Conservation (phyloP, 108 stramenopile genomes). For the Chaetoceros tenuissimus region DNA sequence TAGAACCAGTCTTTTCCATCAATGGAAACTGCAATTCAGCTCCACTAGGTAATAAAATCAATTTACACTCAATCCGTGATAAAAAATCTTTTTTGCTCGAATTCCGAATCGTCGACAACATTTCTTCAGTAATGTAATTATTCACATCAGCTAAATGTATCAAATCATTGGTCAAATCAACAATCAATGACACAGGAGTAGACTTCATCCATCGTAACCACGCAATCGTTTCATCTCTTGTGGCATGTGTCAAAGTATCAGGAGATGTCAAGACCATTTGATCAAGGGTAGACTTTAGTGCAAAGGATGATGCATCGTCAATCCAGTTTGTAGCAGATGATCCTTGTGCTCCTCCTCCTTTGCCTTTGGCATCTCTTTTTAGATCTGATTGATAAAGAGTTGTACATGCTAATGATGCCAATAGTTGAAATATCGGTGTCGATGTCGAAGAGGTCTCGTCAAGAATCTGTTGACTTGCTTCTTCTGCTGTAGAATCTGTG, state of each 20-base stretch:
- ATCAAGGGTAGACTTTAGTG: slow-evolving; percentile 40
- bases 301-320: slow-evolving; percentile 50
- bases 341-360: slow-evolving; percentile 24
- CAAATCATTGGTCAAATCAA: slow-evolving; percentile 44
- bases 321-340: slow-evolving; percentile 66
- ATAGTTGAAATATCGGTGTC: not conserved
- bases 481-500: no score
- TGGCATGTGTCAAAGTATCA: not conserved
- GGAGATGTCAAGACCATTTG: slow-evolving; percentile 10
- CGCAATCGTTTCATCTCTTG: slow-evolving; percentile 33
- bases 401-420: not conserved
- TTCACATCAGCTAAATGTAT: slow-evolving; percentile 31
- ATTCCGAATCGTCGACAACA: not conserved
- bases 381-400: slow-evolving; percentile 35
- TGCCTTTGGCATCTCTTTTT: slow-evolving; percentile 40
- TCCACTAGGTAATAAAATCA: slow-evolving; percentile 59
- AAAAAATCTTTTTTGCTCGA: slow-evolving; percentile 33
- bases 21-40: slow-evolving; percentile 19
- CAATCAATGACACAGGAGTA: slow-evolving; percentile 36
- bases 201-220: slow-evolving; percentile 66
- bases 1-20: slow-evolving; percentile 34
- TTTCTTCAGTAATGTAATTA: slow-evolving; percentile 9
- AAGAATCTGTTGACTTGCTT: no score
- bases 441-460: not conserved
- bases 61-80: slow-evolving; percentile 35